Percentiles rank a stretch among this genome's conserved stretches.
phyloP scores from a whole-genome alignment of 2,329 filamentous ascomycete genomes.

The Macroventuria anomochaeta region DNA sequence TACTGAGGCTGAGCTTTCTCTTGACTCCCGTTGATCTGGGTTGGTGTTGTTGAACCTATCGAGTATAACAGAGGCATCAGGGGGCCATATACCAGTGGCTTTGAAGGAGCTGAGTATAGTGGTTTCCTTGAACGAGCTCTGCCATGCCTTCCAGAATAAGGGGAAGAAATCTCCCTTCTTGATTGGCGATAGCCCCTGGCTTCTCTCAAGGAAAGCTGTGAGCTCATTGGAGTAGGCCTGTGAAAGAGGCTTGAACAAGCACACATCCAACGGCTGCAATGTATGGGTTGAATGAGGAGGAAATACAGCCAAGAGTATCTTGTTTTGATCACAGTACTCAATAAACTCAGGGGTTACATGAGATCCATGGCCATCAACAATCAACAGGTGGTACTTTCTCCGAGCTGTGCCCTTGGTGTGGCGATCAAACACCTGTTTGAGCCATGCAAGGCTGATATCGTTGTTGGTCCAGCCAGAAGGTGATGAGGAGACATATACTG shows the following conservation, averaged over 20 bases:
- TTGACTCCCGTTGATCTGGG: neutral
- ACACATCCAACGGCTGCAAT: neutral
- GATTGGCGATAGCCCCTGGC: neutral
- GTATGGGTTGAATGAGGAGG: neutral
- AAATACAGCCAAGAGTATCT: neutral
- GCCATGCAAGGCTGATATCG: neutral
- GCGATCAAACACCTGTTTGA: neutral
- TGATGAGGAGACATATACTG: neutral
- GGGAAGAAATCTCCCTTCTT: constrained; percentile 3
- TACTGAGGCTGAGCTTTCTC: no score
- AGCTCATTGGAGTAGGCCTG: neutral
- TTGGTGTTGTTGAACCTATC: neutral
- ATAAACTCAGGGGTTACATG: neutral
- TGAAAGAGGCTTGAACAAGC: constrained; percentile 1
- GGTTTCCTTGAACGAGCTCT: neutral
- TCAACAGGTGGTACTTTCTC: neutral
- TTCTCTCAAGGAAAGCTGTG: neutral
- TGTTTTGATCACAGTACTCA: neutral
- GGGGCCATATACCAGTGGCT: neutral
- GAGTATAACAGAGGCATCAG: neutral
- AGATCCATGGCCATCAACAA: neutral
- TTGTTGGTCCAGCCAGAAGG: neutral
- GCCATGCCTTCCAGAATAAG: constrained; percentile 5
- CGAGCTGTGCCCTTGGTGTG: neutral
- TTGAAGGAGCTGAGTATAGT: neutral